These are phyloP conservation scores for Capsicum pubescens DNA, from an alignment of 257 asterid genomes.

Conservation along the genomic window DNA sequence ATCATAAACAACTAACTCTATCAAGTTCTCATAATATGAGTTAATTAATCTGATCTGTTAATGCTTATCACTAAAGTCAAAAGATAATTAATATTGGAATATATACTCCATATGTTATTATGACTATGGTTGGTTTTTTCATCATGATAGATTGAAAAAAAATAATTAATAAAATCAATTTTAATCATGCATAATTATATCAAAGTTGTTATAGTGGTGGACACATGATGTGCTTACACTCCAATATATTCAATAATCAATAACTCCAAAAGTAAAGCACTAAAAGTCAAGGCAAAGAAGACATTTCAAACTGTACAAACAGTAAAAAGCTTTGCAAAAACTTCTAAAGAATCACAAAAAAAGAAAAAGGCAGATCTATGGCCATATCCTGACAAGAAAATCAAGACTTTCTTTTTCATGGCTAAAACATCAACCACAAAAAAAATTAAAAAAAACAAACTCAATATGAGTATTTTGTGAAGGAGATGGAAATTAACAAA, in stretches of 20 bases:
- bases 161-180: neutral
- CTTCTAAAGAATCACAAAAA: conserved; percentile 25
- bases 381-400: conserved; percentile 28
- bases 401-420: conserved; percentile 23
- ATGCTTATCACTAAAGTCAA: conserved; percentile 19
- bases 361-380: conserved; percentile 30
- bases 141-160: neutral
- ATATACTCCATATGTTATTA: neutral
- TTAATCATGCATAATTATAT: conserved; percentile 29
- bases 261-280: conserved; percentile 1
- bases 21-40: neutral
- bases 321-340: conserved; percentile 31
- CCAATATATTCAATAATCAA: neutral
- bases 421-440: conserved; percentile 22
- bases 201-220: conserved; percentile 21
- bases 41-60: neutral
- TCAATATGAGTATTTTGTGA: neutral
- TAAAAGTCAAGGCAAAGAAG: conserved; percentile 34
- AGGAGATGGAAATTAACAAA: neutral
- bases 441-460: neutral
- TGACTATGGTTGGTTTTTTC: conserved; percentile 23
- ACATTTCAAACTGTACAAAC: conserved; percentile 35
- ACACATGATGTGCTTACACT: conserved; percentile 26
- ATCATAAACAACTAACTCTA: neutral
- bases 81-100: neutral